Evolutionary conservation across 106 monocot genomes (phyloP).

Genomic region (Allium cepa): DNA sequence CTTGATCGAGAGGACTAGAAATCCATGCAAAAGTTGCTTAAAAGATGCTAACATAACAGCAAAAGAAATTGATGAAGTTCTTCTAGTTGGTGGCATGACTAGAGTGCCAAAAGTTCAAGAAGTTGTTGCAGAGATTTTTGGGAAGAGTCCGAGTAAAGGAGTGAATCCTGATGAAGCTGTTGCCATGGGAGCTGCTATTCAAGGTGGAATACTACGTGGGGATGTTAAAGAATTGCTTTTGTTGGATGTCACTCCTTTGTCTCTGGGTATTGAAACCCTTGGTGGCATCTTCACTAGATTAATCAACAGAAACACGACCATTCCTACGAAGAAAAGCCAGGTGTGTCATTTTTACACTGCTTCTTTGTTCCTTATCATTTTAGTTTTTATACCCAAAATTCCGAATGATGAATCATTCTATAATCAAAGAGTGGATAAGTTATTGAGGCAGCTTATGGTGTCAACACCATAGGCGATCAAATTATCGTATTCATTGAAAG

Average conservation of each 20-base stretch:
- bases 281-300: slow-evolving; percentile 67
- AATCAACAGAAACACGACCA: slow-evolving; percentile 68
- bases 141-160: slow-evolving; percentile 75
- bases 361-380: too few species aligned
- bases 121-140: slow-evolving; percentile 60
- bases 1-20: slow-evolving; percentile 66
- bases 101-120: slow-evolving; percentile 83
- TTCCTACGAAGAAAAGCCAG: slow-evolving; percentile 74
- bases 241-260: slow-evolving; percentile 64
- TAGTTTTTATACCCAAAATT: too few species aligned
- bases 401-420: too few species aligned
- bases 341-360: slow-evolving; percentile 4
- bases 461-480: too few species aligned
- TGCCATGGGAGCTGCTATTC: slow-evolving; percentile 76
- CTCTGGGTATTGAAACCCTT: slow-evolving; percentile 68
- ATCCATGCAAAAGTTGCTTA: slow-evolving; percentile 75
- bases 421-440: too few species aligned
- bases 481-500: too few species aligned
- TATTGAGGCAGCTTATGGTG: too few species aligned
- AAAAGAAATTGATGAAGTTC: slow-evolving; percentile 81
- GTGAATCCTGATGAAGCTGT: slow-evolving; percentile 94
- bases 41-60: slow-evolving; percentile 62
- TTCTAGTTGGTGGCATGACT: slow-evolving; percentile 89
- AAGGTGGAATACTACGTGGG: slow-evolving; percentile 75
- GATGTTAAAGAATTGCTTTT: slow-evolving; percentile 79